Evolutionary conservation across 352 stramenopile genomes (phyloP).

Genomic region (Phytophthora kernoviae): DNA sequence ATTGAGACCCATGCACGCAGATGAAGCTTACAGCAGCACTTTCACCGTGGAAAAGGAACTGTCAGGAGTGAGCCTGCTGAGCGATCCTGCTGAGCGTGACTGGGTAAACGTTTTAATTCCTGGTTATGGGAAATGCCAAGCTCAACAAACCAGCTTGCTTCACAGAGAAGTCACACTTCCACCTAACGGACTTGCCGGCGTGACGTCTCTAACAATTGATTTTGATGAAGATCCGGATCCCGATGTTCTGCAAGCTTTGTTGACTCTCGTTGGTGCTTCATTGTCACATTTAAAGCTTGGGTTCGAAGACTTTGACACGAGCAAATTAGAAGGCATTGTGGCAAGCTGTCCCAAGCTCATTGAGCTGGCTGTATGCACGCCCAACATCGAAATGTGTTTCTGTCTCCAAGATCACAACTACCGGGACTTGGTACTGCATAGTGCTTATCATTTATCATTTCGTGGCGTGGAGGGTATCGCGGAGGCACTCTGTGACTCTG

Average conservation of each 20-base stretch:
- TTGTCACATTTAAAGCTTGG: slow-evolving; percentile 23
- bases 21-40: slow-evolving; percentile 9
- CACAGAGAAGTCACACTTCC: slow-evolving; percentile 14
- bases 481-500: slow-evolving; percentile 13
- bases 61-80: slow-evolving; percentile 11
- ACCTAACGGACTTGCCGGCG: slow-evolving; percentile 22
- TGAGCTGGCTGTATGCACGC: slow-evolving; percentile 26
- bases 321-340: slow-evolving; percentile 25
- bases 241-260: slow-evolving; percentile 18
- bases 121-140: slow-evolving; percentile 27
- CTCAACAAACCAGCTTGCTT: slow-evolving; percentile 7
- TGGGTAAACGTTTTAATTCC: slow-evolving; percentile 19
- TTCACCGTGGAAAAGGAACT: slow-evolving; percentile 24
- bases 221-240: slow-evolving; percentile 27
- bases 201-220: slow-evolving; percentile 23
- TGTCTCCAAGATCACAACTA: slow-evolving; percentile 23
- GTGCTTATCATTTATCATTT: slow-evolving; percentile 8
- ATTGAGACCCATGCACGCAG: slow-evolving; percentile 7
- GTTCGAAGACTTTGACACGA: slow-evolving; percentile 21
- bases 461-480: slow-evolving; percentile 9
- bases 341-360: slow-evolving; percentile 25
- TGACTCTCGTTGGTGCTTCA: slow-evolving; percentile 26
- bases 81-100: not conserved
- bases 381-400: slow-evolving; percentile 24
- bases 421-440: slow-evolving; percentile 18